A percentile compares a stretch with the other conserved stretches of the same genome.
These are phyloP conservation scores for Lachnellula arida DNA, from an alignment of 2,329 filamentous ascomycete species.

Conservation along the genomic window DNA sequence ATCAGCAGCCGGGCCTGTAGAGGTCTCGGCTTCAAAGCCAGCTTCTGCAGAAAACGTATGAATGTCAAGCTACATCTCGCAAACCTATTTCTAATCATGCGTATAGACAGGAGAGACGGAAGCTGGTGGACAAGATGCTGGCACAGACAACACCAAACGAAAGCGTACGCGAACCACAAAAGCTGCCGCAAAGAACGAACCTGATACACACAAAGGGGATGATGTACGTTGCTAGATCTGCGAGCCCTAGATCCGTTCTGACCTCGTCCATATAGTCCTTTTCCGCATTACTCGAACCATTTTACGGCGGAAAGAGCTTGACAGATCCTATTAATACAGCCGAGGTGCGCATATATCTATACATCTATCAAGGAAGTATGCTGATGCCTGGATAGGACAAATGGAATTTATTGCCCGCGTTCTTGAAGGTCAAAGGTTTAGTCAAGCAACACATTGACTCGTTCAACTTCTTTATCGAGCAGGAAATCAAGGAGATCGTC, in stretches of 20 bases:
- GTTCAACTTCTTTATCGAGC: slow-evolving; percentile 96
- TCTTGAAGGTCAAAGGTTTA: slow-evolving; percentile 91
- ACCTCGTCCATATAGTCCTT: slow-evolving; percentile 38
- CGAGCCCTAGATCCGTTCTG: background rate
- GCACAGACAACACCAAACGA: slow-evolving; percentile 20
- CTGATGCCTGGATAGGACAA: slow-evolving; percentile 61
- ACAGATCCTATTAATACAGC: slow-evolving; percentile 67
- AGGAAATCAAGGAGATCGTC: slow-evolving; percentile 95
- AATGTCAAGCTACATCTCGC: background rate
- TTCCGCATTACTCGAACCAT: slow-evolving; percentile 62
- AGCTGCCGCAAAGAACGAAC: slow-evolving; percentile 14
- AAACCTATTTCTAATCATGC: background rate
- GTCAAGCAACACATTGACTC: slow-evolving; percentile 89
- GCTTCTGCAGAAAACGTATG: slow-evolving; percentile 15
- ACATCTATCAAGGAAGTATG: no score
- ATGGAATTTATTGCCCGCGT: slow-evolving; percentile 95
- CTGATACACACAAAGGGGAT: slow-evolving; percentile 17
- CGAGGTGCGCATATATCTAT: slow-evolving; percentile 26
- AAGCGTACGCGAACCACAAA: slow-evolving; percentile 22
- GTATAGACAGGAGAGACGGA: background rate
- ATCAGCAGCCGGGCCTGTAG: slow-evolving; percentile 18
- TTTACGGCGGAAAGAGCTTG: slow-evolving; percentile 63
- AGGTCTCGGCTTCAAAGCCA: slow-evolving; percentile 15
- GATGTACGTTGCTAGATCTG: slow-evolving; percentile 19
- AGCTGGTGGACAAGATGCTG: background rate